These are phyloP conservation scores for Macrolepiota albuminosa DNA, from an alignment of 768 basidiomycete genomes.

Conservation along the genomic window DNA sequence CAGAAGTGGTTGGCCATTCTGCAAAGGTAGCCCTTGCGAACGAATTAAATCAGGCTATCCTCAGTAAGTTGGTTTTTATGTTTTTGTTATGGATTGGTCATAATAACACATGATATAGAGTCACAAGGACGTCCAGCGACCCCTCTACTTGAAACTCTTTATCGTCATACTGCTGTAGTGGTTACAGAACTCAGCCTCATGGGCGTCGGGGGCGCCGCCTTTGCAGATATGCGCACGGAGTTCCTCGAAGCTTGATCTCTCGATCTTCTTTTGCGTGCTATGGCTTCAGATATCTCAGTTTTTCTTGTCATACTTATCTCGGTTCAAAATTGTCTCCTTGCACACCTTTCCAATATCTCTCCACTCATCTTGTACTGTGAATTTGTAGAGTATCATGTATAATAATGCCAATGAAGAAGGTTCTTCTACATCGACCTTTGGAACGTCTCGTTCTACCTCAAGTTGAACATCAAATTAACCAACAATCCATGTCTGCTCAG, in stretches of 20 bases:
- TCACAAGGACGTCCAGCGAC: constrained; percentile 71
- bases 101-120: constrained; percentile 35
- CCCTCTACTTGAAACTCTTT: constrained; percentile 72
- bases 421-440: background rate
- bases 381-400: constrained; percentile 3
- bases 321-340: background rate
- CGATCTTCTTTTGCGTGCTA: background rate
- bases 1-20: constrained; percentile 63
- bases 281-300: background rate
- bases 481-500: constrained; percentile 19
- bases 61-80: constrained; percentile 47
- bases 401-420: background rate
- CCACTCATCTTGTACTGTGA: background rate
- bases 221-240: constrained; percentile 75
- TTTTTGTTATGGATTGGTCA: background rate
- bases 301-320: background rate
- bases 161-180: constrained; percentile 67
- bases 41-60: constrained; percentile 77
- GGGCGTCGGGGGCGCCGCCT: constrained; percentile 75
- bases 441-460: background rate
- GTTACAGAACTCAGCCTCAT: constrained; percentile 67
- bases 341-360: background rate
- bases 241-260: constrained; percentile 45
- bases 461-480: background rate
- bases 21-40: constrained; percentile 63